Conservation (phyloP, 495 filamentous ascomycete genomes). For the Halenospora varia region DNA sequence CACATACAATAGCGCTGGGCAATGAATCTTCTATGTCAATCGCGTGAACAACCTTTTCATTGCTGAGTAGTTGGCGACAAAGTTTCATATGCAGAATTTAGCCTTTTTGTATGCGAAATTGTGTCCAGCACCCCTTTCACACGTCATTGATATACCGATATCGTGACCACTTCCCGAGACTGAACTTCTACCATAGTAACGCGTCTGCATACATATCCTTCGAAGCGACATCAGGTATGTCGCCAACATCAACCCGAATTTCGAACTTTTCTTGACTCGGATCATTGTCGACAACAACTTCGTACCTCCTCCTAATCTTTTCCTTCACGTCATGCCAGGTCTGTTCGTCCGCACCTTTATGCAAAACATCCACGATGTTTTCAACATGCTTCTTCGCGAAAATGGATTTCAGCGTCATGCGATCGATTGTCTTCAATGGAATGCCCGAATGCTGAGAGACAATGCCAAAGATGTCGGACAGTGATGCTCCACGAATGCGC, state of each 20-base stretch:
- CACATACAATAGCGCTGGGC: too few species aligned
- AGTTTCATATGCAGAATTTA: too few species aligned
- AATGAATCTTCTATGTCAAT: too few species aligned
- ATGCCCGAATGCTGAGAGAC: neutral
- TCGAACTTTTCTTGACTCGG: neutral
- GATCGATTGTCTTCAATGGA: neutral
- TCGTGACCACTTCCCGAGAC: too few species aligned
- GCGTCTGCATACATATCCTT: too few species aligned
- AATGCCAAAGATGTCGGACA: neutral
- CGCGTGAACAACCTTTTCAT: too few species aligned
- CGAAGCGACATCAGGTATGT: too few species aligned
- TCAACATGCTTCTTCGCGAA: neutral
- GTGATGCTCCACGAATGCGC: neutral
- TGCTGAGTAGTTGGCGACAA: too few species aligned
- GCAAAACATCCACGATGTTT: neutral
- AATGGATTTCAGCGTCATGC: neutral
- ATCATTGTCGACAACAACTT: neutral
- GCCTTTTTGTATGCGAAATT: too few species aligned
- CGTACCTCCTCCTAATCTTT: neutral
- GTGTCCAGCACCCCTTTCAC: too few species aligned
- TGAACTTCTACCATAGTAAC: too few species aligned
- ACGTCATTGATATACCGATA: too few species aligned
- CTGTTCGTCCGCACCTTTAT: neutral
- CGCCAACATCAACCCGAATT: neutral
- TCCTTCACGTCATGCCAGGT: neutral